Percentiles rank a stretch among this genome's conserved stretches.
Evolutionary conservation across 768 basidiomycete species (phyloP).

Genomic region (Piloderma croceum): DNA sequence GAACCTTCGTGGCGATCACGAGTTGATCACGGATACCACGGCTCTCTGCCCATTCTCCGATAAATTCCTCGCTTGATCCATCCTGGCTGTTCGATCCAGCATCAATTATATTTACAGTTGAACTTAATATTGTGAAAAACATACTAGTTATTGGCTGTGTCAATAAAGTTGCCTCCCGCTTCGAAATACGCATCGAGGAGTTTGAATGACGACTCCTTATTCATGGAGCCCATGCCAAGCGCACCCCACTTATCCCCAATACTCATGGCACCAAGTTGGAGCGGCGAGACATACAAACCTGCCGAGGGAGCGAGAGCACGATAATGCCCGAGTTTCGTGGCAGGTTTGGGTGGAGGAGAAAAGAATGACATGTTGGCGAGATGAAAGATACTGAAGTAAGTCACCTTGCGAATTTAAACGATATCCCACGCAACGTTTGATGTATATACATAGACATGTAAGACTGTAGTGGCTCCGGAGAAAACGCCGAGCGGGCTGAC

Average conservation of each 20-base stretch:
- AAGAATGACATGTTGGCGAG: too few species aligned
- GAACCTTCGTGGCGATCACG: constrained; percentile 39
- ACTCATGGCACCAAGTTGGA: constrained; percentile 39
- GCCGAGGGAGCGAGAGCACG: constrained; percentile 34
- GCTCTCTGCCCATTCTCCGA: constrained; percentile 44
- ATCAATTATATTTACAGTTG: not conserved
- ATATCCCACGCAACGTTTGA: too few species aligned
- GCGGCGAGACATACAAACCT: constrained; percentile 40
- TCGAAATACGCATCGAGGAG: constrained; percentile 42
- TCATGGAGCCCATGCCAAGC: constrained; percentile 35
- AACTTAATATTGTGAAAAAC: constrained; percentile 4
- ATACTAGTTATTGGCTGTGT: constrained; percentile 43
- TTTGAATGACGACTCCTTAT: constrained; percentile 37
- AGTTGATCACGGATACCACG: constrained; percentile 41
- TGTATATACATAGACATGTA: too few species aligned
- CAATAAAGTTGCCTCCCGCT: constrained; percentile 45
- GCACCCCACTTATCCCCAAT: constrained; percentile 35
- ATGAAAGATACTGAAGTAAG: too few species aligned
- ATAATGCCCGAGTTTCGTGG: constrained; percentile 30
- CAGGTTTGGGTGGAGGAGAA: constrained; percentile 20
- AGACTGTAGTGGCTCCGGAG: too few species aligned
- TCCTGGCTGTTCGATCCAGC: constrained; percentile 25
- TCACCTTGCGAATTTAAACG: too few species aligned
- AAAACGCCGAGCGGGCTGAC: too few species aligned
- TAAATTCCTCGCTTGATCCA: constrained; percentile 37